Conservation (phyloP, 1,284 basidiomycete genomes). For the Wallemia hederae region DNA sequence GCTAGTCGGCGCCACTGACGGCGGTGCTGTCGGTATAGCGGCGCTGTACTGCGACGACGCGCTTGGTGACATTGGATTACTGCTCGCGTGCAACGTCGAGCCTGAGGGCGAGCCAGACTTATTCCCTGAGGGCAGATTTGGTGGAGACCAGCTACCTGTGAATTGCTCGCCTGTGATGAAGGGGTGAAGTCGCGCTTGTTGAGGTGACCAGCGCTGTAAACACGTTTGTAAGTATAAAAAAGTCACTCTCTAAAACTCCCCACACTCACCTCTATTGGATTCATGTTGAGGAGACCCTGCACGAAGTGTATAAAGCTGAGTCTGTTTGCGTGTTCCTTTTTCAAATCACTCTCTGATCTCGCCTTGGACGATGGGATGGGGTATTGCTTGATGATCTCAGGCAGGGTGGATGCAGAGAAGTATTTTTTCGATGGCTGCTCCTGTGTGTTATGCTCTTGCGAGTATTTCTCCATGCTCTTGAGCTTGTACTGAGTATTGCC, state of each 20-base stretch:
- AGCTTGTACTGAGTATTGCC: conserved; percentile 64
- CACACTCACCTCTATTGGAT: conserved; percentile 42
- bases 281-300: conserved; percentile 69
- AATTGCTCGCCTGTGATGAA: conserved; percentile 96
- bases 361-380: conserved; percentile 44
- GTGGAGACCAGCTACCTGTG: conserved; percentile 22
- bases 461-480: conserved; percentile 83
- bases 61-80: conserved; percentile 8
- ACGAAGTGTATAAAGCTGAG: conserved; percentile 94
- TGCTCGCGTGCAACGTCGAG: background rate
- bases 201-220: conserved; percentile 60
- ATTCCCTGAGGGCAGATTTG: conserved; percentile 3
- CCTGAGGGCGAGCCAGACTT: conserved; percentile 2
- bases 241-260: background rate
- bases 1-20: background rate
- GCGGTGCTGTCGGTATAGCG: background rate
- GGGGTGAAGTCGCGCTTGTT: conserved; percentile 80
- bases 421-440: conserved; percentile 97
- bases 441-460: conserved; percentile 69
- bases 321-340: conserved; percentile 71
- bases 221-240: background rate
- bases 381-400: conserved; percentile 85
- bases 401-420: conserved; percentile 76
- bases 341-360: conserved; percentile 55
- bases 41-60: conserved; percentile 12